phyloP scores from a whole-genome alignment of 768 basidiomycete species.

The Cyclocybe aegerita region DNA sequence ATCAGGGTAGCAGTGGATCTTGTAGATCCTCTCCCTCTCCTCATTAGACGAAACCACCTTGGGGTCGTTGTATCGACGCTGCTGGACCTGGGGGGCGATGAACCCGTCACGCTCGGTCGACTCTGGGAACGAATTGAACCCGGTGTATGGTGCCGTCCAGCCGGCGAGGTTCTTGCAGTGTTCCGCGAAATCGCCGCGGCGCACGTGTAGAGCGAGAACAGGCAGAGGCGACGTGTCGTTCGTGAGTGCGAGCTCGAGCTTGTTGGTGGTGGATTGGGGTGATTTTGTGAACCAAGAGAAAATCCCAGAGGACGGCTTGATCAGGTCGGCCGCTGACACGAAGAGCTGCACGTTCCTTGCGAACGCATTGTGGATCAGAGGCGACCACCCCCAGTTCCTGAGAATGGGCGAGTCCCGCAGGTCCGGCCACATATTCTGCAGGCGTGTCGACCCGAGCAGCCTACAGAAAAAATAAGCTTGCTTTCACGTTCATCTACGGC shows the following conservation, averaged over 20 bases:
- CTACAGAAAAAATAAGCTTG: conserved; percentile 27
- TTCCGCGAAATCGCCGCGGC: conserved; percentile 52
- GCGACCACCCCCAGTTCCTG: conserved; percentile 59
- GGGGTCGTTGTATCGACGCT: not conserved
- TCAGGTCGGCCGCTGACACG: not conserved
- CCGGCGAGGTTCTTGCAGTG: conserved; percentile 47
- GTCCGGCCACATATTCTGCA: conserved; percentile 44
- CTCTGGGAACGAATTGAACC: conserved; percentile 52
- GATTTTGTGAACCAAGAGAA: conserved; percentile 9
- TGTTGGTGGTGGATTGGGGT: not conserved
- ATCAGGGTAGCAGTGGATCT: conserved; percentile 52
- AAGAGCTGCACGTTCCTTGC: conserved; percentile 46
- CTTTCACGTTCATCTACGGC: not conserved
- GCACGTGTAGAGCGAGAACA: conserved; percentile 55
- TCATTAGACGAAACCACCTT: conserved; percentile 12
- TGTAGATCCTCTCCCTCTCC: conserved; percentile 33
- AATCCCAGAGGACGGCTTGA: conserved; percentile 17
- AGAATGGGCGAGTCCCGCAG: conserved; percentile 49
- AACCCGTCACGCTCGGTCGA: conserved; percentile 40
- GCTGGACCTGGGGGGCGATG: conserved; percentile 13
- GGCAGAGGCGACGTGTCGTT: conserved; percentile 35
- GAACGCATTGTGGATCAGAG: conserved; percentile 52
- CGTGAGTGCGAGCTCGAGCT: not conserved
- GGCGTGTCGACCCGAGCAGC: conserved; percentile 44
- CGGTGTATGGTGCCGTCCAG: conserved; percentile 42